Evolutionary conservation across 768 basidiomycete genomes (phyloP), one percentile per base, ranked within the genome.

Genomic region (Termitomyces sp.): DNA sequence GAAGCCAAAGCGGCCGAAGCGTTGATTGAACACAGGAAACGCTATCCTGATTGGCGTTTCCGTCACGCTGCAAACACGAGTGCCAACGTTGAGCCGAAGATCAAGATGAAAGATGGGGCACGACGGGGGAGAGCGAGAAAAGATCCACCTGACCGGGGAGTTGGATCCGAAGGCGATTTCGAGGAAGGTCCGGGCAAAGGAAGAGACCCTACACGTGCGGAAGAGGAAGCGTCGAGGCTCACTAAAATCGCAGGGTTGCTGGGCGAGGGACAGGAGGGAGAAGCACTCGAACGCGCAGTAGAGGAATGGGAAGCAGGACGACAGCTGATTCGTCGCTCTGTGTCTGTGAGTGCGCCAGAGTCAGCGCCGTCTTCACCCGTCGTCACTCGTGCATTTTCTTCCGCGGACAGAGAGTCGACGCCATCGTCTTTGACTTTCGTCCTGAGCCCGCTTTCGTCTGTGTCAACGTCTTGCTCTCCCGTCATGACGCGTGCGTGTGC

Each of bases 1-100:
- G 90, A 92, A 67, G 85, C 52, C 78, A 35, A 87, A 86, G 70
- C 90, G 86, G 5, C 74, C 81, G 43, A 73, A 5, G 90, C 90
- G 0, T 86, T 86, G 65, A 84, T 80, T 0, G 89, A 90, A 67
- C 90, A 92, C 67, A 79, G 88, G 54, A 76, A 76, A 50, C 77
- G 81, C 56, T 91, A 91, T 67, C 90, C 90, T 1, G 87, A 90
- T 70, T 92, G 90, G 89, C 77, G 90, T 51, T 92, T 90, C 69
- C 79, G 86, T 50, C 88, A 87, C 4, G 84, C 82, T 18, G 69
- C 77, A 14, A 79, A 80, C 59, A 72, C 76, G 2, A 33, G 24
- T 73, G 30, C 36, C 2, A 52, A 28, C 44, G 72, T 70, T 5
- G 73, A 76, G 60, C 67, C 68, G 30, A 76, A 77, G 63, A 65